Conservation (phyloP, 345 rosid genomes). For the Hypericum androsaemum region DNA sequence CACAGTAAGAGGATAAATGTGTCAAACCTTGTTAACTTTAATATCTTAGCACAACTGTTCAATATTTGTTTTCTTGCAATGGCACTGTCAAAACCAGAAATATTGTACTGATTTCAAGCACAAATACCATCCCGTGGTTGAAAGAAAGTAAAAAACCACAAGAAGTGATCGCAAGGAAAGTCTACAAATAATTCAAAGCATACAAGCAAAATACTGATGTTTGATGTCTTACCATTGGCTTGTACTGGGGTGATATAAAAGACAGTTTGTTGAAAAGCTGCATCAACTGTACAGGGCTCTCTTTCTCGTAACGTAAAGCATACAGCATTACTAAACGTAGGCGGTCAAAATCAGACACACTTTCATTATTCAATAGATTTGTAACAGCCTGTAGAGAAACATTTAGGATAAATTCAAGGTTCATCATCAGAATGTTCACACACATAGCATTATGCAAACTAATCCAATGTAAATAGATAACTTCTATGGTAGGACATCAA, state of each 20-base stretch:
- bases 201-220: slow-evolving; percentile 9
- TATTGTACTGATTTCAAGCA: no score
- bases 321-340: slow-evolving; percentile 82
- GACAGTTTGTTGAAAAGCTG: slow-evolving; percentile 92
- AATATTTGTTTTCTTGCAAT: neutral
- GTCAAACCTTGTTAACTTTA: slow-evolving; percentile 9
- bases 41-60: neutral
- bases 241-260: slow-evolving; percentile 80
- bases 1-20: slow-evolving; percentile 22
- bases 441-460: no score
- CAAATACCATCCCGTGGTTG: no score
- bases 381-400: slow-evolving; percentile 70
- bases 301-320: slow-evolving; percentile 97
- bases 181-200: neutral
- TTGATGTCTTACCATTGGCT: slow-evolving; percentile 65
- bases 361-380: slow-evolving; percentile 74
- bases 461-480: no score
- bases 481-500: no score
- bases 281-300: slow-evolving; percentile 93
- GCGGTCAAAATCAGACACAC: slow-evolving; percentile 72
- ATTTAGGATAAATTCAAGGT: slow-evolving; percentile 14
- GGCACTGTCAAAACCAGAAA: no score
- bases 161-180: neutral
- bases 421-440: slow-evolving; percentile 1
- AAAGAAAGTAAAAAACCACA: no score